phyloP scores from a whole-genome alignment of 2,329 filamentous ascomycete genomes.

The Penicillium sumatraense region DNA sequence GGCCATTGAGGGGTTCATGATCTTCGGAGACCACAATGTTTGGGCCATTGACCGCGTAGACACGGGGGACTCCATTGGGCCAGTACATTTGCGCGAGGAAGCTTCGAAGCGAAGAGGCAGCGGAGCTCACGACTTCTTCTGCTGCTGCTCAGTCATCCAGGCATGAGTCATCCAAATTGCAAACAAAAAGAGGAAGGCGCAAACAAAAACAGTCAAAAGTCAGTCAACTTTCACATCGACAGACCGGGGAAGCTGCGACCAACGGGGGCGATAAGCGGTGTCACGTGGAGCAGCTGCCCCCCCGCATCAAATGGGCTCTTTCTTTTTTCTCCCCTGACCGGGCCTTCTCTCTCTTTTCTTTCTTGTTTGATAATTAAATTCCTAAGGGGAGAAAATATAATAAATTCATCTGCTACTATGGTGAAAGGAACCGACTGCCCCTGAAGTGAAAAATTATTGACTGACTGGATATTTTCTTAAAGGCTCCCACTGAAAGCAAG shows the following conservation, averaged over 20 bases:
- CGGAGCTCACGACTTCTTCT: constrained; percentile 38
- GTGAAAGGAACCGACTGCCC: constrained; percentile 15
- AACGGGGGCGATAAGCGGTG: constrained; percentile 26
- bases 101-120: constrained; percentile 23
- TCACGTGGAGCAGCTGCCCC: constrained; percentile 29
- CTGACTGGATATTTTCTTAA: neutral
- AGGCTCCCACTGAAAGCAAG: constrained; percentile 59
- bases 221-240: neutral
- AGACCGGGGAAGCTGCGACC: constrained; percentile 7
- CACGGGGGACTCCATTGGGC: constrained; percentile 55
- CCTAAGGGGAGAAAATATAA: too few species aligned
- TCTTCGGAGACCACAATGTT: constrained; percentile 36
- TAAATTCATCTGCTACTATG: constrained; percentile 19
- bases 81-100: constrained; percentile 52
- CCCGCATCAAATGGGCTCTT: constrained; percentile 22
- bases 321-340: constrained; percentile 20
- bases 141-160: neutral
- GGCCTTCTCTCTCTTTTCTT: constrained; percentile 3
- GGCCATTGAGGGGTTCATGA: constrained; percentile 16
- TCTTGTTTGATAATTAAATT: neutral
- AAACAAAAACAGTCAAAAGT: neutral
- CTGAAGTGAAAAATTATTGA: neutral
- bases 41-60: constrained; percentile 54
- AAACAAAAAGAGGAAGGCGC: constrained; percentile 5
- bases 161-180: constrained; percentile 1